Evolutionary conservation across 1,139 yeast species (phyloP), one percentile per base, ranked within the genome.

Genomic region (Hansenula anomala): DNA sequence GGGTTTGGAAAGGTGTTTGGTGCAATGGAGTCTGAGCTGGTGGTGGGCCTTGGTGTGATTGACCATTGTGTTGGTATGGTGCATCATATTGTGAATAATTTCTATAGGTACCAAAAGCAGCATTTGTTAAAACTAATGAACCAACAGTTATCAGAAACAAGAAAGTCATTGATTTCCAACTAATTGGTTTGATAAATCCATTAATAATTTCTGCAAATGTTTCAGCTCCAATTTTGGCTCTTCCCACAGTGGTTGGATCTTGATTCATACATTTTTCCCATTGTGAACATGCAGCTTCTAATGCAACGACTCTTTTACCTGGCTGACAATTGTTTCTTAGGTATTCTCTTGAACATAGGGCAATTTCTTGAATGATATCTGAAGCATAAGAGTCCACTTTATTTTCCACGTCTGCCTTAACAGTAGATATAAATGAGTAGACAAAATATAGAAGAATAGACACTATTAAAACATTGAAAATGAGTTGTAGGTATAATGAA

Each of bases 251-350:
- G 30, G 77, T 75, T 13, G 96, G 96, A 51, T 90, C 95, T 44
- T 88, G 70, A 51, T 80, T 78, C 95, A 86, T 89, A 60, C 98
- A 92, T 45, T 71, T 74, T 45, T 78, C 82, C 95, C 96, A 87
- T 30, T 67, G 66, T 25, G 73, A 67, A 59, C 98, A 92, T 16
- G 77, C 70, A n/a, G 64, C 61, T 49, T 84, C 89, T 23, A 89
- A 60, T 0, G 89, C 92, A 1, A 96, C 96, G 0, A 76, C 81
- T 22, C 82, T 59, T 26, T 56, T 57, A 11, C 64, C 67, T 1
- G 75, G 76, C 10, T 73, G 65, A 44, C 98, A 92, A 51, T 81
- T 75, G 60, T 92, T 90, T 28, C 81, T 62, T 19, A 74, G 59
- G 58, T 80, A 92, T 44, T 87, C 83, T 36, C 80, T 68, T 6